Evolutionary conservation across 1,284 basidiomycete genomes (phyloP).

Genomic region (Trametes versicolor): DNA sequence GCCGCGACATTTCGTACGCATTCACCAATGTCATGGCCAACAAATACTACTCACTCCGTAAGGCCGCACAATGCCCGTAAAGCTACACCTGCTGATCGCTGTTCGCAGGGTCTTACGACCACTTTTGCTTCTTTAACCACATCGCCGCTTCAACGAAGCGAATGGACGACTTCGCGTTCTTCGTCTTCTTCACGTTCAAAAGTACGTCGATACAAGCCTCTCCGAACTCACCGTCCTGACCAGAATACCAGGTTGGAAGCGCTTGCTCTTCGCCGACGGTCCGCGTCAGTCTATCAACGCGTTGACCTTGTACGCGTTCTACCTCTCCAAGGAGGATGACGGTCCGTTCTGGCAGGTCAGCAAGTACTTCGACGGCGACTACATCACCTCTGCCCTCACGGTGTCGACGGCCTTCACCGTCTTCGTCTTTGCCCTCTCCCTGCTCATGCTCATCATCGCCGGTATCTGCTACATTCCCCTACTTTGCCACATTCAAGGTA

Average conservation of each 20-base stretch:
- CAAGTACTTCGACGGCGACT: constrained; percentile 74
- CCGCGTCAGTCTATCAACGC: constrained; percentile 98
- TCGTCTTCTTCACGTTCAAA: constrained; percentile 99
- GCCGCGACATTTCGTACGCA: constrained; percentile 95
- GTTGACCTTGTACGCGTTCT: constrained; percentile 93
- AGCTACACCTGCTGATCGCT: constrained; percentile 17
- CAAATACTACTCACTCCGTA: constrained; percentile 92
- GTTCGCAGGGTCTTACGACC: constrained; percentile 86
- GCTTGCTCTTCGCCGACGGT: constrained; percentile 92
- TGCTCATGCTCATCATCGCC: constrained; percentile 85
- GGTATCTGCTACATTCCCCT: constrained; percentile 92
- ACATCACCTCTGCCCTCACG: constrained; percentile 86
- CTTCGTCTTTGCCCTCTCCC: constrained; percentile 85
- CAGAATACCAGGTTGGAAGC: constrained; percentile 86
- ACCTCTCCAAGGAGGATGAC: constrained; percentile 76
- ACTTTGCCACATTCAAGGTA: constrained; percentile 94
- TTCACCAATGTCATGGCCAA: constrained; percentile 99
- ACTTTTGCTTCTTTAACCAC: constrained; percentile 98
- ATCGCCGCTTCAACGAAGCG: constrained; percentile 96
- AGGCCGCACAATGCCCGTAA: constrained; percentile 44
- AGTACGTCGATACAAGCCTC: constrained; percentile 59
- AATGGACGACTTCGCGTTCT: constrained; percentile 98
- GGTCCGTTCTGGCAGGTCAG: constrained; percentile 72
- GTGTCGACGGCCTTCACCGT: constrained; percentile 93
- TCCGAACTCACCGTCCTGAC: constrained; percentile 23